phyloP scores from a whole-genome alignment of 2,329 filamentous ascomycete genomes.

The Xylariales sp. region DNA sequence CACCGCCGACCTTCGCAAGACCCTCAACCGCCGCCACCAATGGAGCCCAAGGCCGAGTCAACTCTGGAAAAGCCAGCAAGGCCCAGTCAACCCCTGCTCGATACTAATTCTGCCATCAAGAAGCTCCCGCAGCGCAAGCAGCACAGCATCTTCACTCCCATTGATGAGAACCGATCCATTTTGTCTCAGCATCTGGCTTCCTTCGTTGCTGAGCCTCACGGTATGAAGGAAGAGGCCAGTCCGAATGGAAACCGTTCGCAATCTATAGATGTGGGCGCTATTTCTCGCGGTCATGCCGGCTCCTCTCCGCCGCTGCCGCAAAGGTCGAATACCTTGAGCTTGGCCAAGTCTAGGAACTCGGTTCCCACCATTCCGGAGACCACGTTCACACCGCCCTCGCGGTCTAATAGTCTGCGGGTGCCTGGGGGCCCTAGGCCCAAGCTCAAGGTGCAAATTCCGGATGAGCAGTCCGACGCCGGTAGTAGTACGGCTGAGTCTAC shows the following conservation, averaged over 20 bases:
- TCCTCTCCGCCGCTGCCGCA: slow-evolving; percentile 52
- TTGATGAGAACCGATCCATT: slow-evolving; percentile 87
- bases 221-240: slow-evolving; percentile 31
- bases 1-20: slow-evolving; percentile 26
- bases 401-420: slow-evolving; percentile 70
- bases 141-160: slow-evolving; percentile 94
- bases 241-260: slow-evolving; percentile 49
- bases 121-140: slow-evolving; percentile 71
- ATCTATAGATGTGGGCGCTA: slow-evolving; percentile 58
- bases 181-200: slow-evolving; percentile 76
- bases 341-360: slow-evolving; percentile 44
- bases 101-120: slow-evolving; percentile 50
- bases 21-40: slow-evolving; percentile 44
- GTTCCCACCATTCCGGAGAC: slow-evolving; percentile 62
- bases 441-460: slow-evolving; percentile 91
- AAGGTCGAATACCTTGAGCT: slow-evolving; percentile 44
- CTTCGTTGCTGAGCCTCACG: slow-evolving; percentile 52
- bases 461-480: slow-evolving; percentile 75
- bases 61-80: slow-evolving; percentile 41
- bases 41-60: slow-evolving; percentile 45
- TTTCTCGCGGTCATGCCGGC: slow-evolving; percentile 45
- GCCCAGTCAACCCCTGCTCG: slow-evolving; percentile 34
- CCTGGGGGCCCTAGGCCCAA: slow-evolving; percentile 69
- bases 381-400: slow-evolving; percentile 64
- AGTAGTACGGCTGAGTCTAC: slow-evolving; percentile 68